Percentiles rank a stretch among this genome's conserved stretches.
Conservation (phyloP, 768 basidiomycete genomes). For the Hebeloma cylindrosporum region DNA sequence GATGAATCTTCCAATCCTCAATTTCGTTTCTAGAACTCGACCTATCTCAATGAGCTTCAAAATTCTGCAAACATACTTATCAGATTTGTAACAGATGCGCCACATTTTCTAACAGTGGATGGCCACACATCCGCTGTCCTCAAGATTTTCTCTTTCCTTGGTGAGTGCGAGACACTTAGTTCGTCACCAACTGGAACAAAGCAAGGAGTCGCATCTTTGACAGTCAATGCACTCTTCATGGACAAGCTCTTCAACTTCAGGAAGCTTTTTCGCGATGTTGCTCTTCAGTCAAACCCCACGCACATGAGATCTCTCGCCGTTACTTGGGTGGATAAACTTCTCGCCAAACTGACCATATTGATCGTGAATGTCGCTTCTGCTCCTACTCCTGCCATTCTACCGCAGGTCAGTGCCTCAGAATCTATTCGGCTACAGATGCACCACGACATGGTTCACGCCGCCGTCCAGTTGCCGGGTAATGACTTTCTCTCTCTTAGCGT, state of each 20-base stretch:
- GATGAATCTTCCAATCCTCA: too few species aligned
- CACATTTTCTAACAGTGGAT: neutral
- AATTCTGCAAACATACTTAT: constrained; percentile 11
- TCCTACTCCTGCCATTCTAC: neutral
- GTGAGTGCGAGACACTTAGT: too few species aligned
- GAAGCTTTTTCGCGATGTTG: constrained; percentile 45
- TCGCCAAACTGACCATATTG: constrained; percentile 52
- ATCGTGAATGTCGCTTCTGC: constrained; percentile 20
- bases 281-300: constrained; percentile 22
- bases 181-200: too few species aligned
- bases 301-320: constrained; percentile 31
- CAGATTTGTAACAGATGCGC: constrained; percentile 9
- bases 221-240: constrained; percentile 15
- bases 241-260: constrained; percentile 54
- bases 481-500: neutral
- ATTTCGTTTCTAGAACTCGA: neutral
- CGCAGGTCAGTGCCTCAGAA: constrained; percentile 12
- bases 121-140: constrained; percentile 2
- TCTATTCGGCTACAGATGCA: constrained; percentile 42
- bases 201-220: neutral
- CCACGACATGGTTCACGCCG: constrained; percentile 55
- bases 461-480: constrained; percentile 67
- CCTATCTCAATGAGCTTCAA: constrained; percentile 7
- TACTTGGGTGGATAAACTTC: constrained; percentile 66
- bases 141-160: constrained; percentile 4